Percentiles rank a stretch among this genome's conserved stretches.
Evolutionary conservation across 768 basidiomycete species (phyloP).

Genomic region (Pleurotus eryngii): DNA sequence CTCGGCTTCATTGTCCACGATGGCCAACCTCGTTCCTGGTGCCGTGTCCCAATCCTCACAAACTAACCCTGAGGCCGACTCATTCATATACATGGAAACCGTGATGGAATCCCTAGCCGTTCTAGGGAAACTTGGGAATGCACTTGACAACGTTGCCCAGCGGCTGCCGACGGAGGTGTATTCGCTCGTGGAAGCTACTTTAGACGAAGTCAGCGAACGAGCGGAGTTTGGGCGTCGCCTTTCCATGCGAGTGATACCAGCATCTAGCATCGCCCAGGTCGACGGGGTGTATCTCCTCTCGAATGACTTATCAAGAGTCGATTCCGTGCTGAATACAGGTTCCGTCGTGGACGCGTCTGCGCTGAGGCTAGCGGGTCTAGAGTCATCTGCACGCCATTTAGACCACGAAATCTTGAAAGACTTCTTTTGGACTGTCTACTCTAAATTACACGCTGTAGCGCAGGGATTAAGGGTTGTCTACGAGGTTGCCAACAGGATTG

Average conservation of each 20-base stretch:
- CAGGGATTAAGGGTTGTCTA: conserved; percentile 88
- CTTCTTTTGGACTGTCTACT: conserved; percentile 96
- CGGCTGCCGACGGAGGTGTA: conserved; percentile 83
- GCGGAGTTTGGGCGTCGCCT: conserved; percentile 70
- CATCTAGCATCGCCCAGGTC: conserved; percentile 34
- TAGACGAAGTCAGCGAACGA: conserved; percentile 90
- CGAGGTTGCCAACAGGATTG: conserved; percentile 88
- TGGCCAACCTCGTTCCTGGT: neutral
- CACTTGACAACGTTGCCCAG: conserved; percentile 80
- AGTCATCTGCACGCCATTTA: conserved; percentile 63
- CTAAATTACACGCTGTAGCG: conserved; percentile 89
- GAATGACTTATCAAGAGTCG: conserved; percentile 19
- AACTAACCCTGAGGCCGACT: conserved; percentile 87
- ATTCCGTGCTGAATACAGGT: conserved; percentile 20
- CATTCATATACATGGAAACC: conserved; percentile 90
- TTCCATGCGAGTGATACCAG: conserved; percentile 24
- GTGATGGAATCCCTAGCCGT: conserved; percentile 91
- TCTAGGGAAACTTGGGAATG: conserved; percentile 81
- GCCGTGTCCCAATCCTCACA: neutral
- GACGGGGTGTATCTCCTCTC: conserved; percentile 55
- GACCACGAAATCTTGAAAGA: conserved; percentile 88
- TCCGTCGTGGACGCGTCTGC: conserved; percentile 43
- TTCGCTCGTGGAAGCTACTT: conserved; percentile 76
- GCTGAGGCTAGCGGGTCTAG: conserved; percentile 69
- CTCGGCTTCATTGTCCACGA: conserved; percentile 18